phyloP scores from a whole-genome alignment of 768 basidiomycete genomes.

The Macrolepiota albuminosa region DNA sequence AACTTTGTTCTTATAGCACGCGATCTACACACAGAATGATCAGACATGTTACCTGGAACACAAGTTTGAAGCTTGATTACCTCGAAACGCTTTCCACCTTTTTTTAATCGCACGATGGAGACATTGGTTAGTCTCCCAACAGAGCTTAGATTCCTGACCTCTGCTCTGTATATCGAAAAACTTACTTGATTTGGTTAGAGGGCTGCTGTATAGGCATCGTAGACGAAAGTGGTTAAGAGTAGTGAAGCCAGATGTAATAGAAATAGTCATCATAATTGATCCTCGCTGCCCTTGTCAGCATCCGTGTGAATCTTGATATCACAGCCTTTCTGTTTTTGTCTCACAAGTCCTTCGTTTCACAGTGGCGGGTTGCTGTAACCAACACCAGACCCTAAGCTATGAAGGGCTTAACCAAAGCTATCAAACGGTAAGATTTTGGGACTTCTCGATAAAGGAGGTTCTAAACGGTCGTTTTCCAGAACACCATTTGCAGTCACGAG shows the following conservation, averaged over 20 bases:
- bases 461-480: slow-evolving; percentile 33
- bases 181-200: slow-evolving; percentile 85
- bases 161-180: not conserved
- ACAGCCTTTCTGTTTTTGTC: slow-evolving; percentile 10
- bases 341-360: slow-evolving; percentile 2
- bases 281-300: not conserved
- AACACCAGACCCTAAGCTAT: slow-evolving; percentile 30
- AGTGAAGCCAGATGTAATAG: not conserved
- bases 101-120: slow-evolving; percentile 92
- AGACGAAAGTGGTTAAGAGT: slow-evolving; percentile 5
- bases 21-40: slow-evolving; percentile 51
- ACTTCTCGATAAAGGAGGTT: slow-evolving; percentile 31
- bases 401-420: slow-evolving; percentile 52
- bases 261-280: slow-evolving; percentile 2
- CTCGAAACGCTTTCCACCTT: slow-evolving; percentile 97
- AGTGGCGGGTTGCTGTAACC: not conserved
- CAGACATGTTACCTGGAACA: not conserved
- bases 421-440: slow-evolving; percentile 31
- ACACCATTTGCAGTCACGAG: slow-evolving; percentile 88
- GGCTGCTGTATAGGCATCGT: slow-evolving; percentile 72
- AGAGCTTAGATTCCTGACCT: slow-evolving; percentile 2
- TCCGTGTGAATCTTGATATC: slow-evolving; percentile 13
- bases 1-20: slow-evolving; percentile 99
- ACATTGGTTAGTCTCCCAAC: slow-evolving; percentile 87
- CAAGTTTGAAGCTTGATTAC: slow-evolving; percentile 30